Percentiles rank a stretch among this genome's conserved stretches.
Conservation (phyloP, 2,329 filamentous ascomycete species). For the Chaetomiaceae sp. region DNA sequence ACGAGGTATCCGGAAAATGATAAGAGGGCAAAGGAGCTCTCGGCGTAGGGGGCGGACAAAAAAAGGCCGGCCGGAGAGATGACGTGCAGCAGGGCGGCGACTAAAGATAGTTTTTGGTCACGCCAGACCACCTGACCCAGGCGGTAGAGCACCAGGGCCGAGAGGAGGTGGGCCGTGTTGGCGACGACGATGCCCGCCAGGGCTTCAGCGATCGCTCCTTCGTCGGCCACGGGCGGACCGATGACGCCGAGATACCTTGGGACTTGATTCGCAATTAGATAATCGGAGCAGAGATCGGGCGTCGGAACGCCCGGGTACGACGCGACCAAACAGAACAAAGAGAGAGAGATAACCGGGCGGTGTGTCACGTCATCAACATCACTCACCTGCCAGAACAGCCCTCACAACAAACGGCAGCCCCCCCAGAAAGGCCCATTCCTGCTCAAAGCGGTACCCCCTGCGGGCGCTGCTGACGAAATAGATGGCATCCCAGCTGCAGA, state of each 20-base stretch:
- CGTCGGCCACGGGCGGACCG: not conserved
- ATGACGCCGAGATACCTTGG: conserved; percentile 1
- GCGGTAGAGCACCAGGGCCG: conserved; percentile 66
- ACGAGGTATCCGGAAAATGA: conserved; percentile 69
- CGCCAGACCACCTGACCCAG: conserved; percentile 57
- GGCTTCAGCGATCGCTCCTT: conserved; percentile 21
- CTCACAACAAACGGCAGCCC: conserved; percentile 44
- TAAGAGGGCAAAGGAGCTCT: conserved; percentile 73
- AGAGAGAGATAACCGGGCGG: not conserved
- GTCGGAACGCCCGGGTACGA: not conserved
- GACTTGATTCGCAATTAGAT: not conserved
- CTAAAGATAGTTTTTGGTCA: conserved; percentile 54
- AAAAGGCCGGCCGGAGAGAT: conserved; percentile 87
- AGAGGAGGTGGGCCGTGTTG: conserved; percentile 70
- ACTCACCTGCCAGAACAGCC: conserved; percentile 33
- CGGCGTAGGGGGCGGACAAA: conserved; percentile 78
- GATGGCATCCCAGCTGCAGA: conserved; percentile 77
- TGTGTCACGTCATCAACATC: not conserved
- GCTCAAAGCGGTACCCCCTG: conserved; percentile 67
- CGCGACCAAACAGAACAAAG: no score
- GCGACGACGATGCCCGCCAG: conserved; percentile 63
- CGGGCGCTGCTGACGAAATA: conserved; percentile 65
- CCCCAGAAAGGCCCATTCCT: conserved; percentile 77
- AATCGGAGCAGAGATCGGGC: not conserved
- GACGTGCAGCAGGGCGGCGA: conserved; percentile 70